Percentiles rank a stretch among this genome's conserved stretches.
These are phyloP conservation scores for Hymenoscyphus fraxineus DNA, from an alignment of 2,329 filamentous ascomycete species.

Conservation along the genomic window DNA sequence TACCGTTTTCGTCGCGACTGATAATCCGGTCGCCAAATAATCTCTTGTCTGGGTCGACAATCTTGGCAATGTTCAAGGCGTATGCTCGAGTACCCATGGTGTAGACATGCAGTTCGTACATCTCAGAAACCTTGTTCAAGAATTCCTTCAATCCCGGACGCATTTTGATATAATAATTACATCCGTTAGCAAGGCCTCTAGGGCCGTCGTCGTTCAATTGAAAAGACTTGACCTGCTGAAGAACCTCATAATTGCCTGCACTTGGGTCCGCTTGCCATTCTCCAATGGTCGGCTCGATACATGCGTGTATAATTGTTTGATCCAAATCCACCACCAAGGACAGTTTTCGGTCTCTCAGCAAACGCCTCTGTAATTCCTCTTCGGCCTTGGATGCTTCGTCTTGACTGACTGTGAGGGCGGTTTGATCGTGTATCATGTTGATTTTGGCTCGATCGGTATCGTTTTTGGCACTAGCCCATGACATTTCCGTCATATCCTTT, in stretches of 20 bases:
- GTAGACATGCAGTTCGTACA: constrained; percentile 96
- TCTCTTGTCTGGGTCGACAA: constrained; percentile 85
- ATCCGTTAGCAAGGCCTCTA: constrained; percentile 63
- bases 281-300: constrained; percentile 90
- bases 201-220: constrained; percentile 84
- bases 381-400: constrained; percentile 78
- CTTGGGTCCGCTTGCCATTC: constrained; percentile 89
- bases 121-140: constrained; percentile 67
- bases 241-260: constrained; percentile 86
- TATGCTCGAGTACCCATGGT: constrained; percentile 99
- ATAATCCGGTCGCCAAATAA: constrained; percentile 94
- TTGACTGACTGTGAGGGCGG: constrained; percentile 77
- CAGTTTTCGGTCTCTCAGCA: constrained; percentile 77
- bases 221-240: constrained; percentile 85
- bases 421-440: constrained; percentile 92
- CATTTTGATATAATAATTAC: constrained; percentile 98
- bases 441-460: constrained; percentile 86
- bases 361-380: constrained; percentile 77
- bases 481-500: constrained; percentile 90
- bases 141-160: constrained; percentile 83
- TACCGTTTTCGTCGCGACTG: constrained; percentile 95
- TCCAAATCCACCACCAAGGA: constrained; percentile 95
- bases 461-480: constrained; percentile 74
- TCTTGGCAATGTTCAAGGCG: constrained; percentile 82
- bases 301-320: constrained; percentile 97